Percentiles rank a stretch among this genome's conserved stretches.
Conservation (phyloP, 306 rosid genomes). For the Hylodesmum podocarpum region DNA sequence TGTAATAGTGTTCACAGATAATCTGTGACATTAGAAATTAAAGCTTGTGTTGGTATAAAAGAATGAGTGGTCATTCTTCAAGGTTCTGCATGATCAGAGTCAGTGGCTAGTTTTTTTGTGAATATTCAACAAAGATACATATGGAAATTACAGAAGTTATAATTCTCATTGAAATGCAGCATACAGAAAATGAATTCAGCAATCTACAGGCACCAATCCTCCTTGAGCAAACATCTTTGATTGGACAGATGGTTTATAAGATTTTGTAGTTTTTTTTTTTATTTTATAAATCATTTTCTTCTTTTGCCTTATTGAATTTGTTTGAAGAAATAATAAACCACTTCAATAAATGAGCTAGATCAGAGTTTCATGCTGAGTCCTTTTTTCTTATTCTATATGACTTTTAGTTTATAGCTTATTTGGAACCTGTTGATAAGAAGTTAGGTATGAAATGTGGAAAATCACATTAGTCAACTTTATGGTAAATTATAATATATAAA, state of each 20-base stretch:
- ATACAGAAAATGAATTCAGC: background rate
- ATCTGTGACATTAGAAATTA: constrained; percentile 6
- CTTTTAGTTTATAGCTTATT: background rate
- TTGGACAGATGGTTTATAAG: constrained; percentile 27
- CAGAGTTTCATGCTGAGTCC: background rate
- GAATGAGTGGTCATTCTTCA: constrained; percentile 35
- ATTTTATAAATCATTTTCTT: background rate
- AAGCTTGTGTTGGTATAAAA: constrained; percentile 27
- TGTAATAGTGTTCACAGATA: constrained; percentile 18
- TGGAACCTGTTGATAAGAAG: background rate
- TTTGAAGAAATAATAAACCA: constrained; percentile 22
- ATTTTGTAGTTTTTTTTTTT: constrained; percentile 27
- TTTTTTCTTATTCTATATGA: background rate
- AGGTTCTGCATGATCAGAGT: constrained; percentile 37
- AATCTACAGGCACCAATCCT: background rate
- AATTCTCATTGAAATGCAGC: constrained; percentile 16
- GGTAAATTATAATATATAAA: too few relatives aligned
- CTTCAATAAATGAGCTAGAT: constrained; percentile 23
- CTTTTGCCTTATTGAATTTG: constrained; percentile 20
- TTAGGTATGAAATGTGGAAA: too few relatives aligned
- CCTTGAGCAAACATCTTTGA: constrained; percentile 27
- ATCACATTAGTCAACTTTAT: too few relatives aligned
- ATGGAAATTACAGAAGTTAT: constrained; percentile 31
- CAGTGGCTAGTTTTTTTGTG: constrained; percentile 37
- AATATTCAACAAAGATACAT: constrained; percentile 25